Evolutionary conservation across 1,284 basidiomycete genomes (phyloP).

Genomic region (Papiliotrema laurentii): DNA sequence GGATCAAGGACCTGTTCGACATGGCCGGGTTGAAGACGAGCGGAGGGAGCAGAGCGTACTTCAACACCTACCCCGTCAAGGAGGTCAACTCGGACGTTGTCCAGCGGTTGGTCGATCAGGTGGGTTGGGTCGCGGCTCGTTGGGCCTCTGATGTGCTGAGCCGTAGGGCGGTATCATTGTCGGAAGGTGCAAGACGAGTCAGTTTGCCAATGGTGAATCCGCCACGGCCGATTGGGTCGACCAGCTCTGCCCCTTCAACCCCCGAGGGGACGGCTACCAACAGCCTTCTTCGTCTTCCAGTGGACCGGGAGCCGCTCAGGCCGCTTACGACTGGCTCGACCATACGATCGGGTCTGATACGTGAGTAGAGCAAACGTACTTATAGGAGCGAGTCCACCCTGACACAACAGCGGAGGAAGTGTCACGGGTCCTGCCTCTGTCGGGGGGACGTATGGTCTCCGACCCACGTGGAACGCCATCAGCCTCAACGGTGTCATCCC

Average conservation of each 20-base stretch:
- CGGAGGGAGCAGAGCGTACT: slow-evolving; percentile 22
- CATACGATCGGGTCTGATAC: slow-evolving; percentile 50
- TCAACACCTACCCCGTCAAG: slow-evolving; percentile 10
- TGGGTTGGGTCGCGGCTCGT: slow-evolving; percentile 36
- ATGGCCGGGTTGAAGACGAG: slow-evolving; percentile 23
- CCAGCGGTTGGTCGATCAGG: slow-evolving; percentile 51
- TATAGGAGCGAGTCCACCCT: too few relatives aligned
- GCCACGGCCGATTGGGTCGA: slow-evolving; percentile 56
- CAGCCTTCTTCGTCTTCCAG: slow-evolving; percentile 51
- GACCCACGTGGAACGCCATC: slow-evolving; percentile 40
- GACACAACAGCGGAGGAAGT: slow-evolving; percentile 38
- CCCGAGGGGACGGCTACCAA: slow-evolving; percentile 55
- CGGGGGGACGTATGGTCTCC: slow-evolving; percentile 47
- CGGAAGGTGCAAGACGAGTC: slow-evolving; percentile 56
- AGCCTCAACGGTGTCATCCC: slow-evolving; percentile 49
- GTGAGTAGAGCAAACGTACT: slow-evolving; percentile 1
- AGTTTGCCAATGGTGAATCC: slow-evolving; percentile 58
- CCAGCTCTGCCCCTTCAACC: slow-evolving; percentile 56
- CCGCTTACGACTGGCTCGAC: slow-evolving; percentile 50
- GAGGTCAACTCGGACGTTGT: slow-evolving; percentile 35
- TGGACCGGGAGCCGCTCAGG: slow-evolving; percentile 47
- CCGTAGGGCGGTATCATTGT: slow-evolving; percentile 53
- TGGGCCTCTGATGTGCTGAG: slow-evolving; percentile 23
- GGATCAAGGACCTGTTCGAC: slow-evolving; percentile 27
- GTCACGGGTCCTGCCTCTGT: slow-evolving; percentile 49